Evolutionary conservation across 2,329 filamentous ascomycete species (phyloP), one percentile per base, ranked within the genome.

Genomic region (Thermochaetoides dissita): DNA sequence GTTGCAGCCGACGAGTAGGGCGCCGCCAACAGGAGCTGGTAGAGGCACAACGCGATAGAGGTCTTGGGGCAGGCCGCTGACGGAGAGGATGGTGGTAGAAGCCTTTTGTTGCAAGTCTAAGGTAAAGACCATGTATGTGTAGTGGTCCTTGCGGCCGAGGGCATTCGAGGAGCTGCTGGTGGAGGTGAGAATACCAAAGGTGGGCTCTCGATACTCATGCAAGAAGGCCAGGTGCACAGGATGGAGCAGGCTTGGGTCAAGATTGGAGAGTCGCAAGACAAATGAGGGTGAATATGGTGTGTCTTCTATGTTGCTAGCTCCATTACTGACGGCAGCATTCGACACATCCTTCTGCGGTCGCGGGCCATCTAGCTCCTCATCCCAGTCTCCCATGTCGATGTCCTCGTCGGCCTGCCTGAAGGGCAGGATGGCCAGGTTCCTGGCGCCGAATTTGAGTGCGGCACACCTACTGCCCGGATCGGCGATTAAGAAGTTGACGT

Each of bases 151-250:
- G 49, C 86, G 76, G 54, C 87, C 83, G 41, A 96, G 67, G 3
- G 84, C 80, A 42, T 72, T 70, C n/a, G 87, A 88, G 10, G 81
- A 76, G 32, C 79, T 71, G 49, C 76, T 67, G 40, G 78, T 79
- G 1, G 88, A 84, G 37, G 86, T 91, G 35, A 98, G 69, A 46
- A 98, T 88, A 43, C 89, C 91, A 64, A 98, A 94, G 0, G 91
- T 98, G 9, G 91, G 89, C 62, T 96, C 91, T 60, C 91, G 81
- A 62, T 98, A 98, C 65, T 96, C 89, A 70, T 96, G 77, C 50
- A 98, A 68, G 61, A 98, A 98, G 42, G 84, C 81, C 56, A 98
- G 76, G 58, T 94, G 85, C 55, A 95, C 79, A 38, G 89, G 87
- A 62, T 94, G 84, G 46, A 89, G 77, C 52, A 98, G 72, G 49